A percentile compares a stretch with the other conserved stretches of the same genome.
Conservation (phyloP, 2,329 filamentous ascomycete species). For the Clonostachys rhizophaga region DNA sequence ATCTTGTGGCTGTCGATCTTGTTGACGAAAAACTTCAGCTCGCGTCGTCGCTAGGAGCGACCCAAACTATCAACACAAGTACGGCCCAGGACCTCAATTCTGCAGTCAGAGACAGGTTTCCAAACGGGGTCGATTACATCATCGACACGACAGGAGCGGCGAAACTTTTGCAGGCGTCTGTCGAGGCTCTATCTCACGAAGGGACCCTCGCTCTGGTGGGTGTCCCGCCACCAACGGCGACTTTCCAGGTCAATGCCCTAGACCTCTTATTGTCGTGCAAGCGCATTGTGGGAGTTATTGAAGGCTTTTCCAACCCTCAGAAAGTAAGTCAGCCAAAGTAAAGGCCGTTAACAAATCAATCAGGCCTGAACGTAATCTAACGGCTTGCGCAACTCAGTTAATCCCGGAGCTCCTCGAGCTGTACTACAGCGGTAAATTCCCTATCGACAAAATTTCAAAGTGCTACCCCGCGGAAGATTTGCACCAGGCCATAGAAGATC, state of each 20-base stretch:
- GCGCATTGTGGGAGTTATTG: constrained; percentile 15
- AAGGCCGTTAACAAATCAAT: no score
- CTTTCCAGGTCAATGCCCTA: constrained; percentile 12
- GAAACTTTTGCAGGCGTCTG: constrained; percentile 7
- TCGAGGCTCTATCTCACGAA: constrained; percentile 13
- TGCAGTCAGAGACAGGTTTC: constrained; percentile 11
- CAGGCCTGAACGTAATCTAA: neutral
- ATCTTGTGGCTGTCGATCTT: constrained; percentile 21
- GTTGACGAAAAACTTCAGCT: constrained; percentile 16
- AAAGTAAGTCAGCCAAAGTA: constrained; percentile 1
- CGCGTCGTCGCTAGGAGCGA: constrained; percentile 22
- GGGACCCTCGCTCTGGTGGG: constrained; percentile 18
- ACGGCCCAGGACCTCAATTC: constrained; percentile 10
- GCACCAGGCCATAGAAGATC: neutral
- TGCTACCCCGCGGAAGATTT: neutral
- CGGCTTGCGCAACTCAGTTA: neutral
- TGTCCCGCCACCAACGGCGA: constrained; percentile 8
- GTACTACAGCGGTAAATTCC: neutral
- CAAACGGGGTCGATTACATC: constrained; percentile 15
- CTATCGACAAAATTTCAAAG: constrained; percentile 1
- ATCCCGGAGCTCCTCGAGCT: neutral
- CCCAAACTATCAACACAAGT: constrained; percentile 17
- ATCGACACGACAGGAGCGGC: constrained; percentile 16
- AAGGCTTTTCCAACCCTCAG: constrained; percentile 10
- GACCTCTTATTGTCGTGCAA: constrained; percentile 14